phyloP scores from a whole-genome alignment of 139 green algal genomes.

The Pleodorina starrii region DNA sequence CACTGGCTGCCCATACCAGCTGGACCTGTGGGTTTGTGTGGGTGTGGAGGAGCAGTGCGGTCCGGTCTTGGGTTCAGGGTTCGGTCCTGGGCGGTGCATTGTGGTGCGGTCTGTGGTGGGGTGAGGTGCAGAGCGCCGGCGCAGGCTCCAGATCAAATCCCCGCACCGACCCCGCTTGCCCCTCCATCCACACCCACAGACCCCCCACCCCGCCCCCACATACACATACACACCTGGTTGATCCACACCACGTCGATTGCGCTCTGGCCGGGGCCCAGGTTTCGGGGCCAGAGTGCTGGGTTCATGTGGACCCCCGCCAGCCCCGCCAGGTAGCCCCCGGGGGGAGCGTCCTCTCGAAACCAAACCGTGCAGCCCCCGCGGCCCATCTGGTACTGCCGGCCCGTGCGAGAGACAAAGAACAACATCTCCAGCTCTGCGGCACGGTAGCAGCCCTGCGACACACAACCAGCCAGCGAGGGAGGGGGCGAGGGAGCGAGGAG shows the following conservation, averaged over 20 bases:
- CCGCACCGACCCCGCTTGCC: not conserved
- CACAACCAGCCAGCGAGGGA: no score
- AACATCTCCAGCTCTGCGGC: not conserved
- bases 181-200: not conserved
- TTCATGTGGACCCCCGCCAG: not conserved
- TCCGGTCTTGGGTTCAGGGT: no score
- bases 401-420: not conserved
- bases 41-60: no score
- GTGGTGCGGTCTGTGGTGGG: not conserved
- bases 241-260: not conserved
- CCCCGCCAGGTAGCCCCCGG: not conserved
- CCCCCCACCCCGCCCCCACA: no score
- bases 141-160: not conserved
- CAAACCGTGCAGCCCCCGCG: not conserved
- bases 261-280: not conserved
- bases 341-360: conserved; percentile 1
- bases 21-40: not conserved
- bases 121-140: not conserved
- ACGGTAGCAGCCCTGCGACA: conserved; percentile 16
- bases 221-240: not conserved
- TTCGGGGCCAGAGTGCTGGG: not conserved
- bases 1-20: not conserved
- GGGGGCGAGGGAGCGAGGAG: no score
- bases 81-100: no score
- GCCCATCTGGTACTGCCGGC: not conserved